Percentiles rank a stretch among this genome's conserved stretches.
Evolutionary conservation across 176 grass and related monocot species (phyloP).

Genomic region (Hordeum vulgare): MorexV3_pseudomolecules_assembly NC_058524.1:18720572-18721071

Average conservation of each 20-base stretch:
- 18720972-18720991: neutral
- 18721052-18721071: conserved; percentile 30
- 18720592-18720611: conserved; percentile 74
- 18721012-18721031: neutral
- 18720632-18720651: conserved; percentile 75
- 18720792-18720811: conserved; percentile 91
- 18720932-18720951: neutral
- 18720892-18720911: conserved; percentile 82
- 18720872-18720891: conserved; percentile 93
- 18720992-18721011: neutral
- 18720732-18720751: conserved; percentile 82
- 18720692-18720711: conserved; percentile 86
- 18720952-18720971: neutral
- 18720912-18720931: conserved; percentile 91
- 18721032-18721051: conserved; percentile 15
- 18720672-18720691: conserved; percentile 66
- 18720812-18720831: conserved; percentile 77
- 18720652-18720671: conserved; percentile 69
- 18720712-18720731: conserved; percentile 91
- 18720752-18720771: conserved; percentile 82
- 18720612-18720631: conserved; percentile 68
- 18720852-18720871: conserved; percentile 65
- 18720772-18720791: conserved; percentile 72
- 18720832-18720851: conserved; percentile 74
- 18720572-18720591: conserved; percentile 51